These are phyloP conservation scores for Nepenthes mirabilis DNA, from an alignment of 148 eudicot genomes.

Conservation along the genomic window DNA sequence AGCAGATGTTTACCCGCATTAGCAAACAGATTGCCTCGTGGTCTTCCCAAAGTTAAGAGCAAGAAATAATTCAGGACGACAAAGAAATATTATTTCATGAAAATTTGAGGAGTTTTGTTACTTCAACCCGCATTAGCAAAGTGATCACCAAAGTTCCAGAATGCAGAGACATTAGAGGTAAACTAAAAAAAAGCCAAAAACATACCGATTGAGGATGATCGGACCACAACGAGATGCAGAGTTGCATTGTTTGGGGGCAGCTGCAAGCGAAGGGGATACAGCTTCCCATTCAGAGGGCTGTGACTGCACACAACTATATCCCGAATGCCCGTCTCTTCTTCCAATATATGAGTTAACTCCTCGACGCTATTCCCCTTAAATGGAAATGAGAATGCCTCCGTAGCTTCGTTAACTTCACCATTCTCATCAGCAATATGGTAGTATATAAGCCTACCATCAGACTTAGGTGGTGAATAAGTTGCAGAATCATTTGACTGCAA, in stretches of 20 bases:
- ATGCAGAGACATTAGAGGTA: too few species aligned
- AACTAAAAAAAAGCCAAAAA: neutral
- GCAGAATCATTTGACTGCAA: constrained; percentile 59
- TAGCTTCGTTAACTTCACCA: constrained; percentile 25
- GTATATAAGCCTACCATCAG: constrained; percentile 52
- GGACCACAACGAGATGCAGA: constrained; percentile 48
- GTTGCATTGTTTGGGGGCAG: constrained; percentile 52
- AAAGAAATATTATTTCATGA: too few species aligned
- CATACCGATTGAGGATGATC: constrained; percentile 35
- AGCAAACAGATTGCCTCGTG: too few species aligned
- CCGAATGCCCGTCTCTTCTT: constrained; percentile 40
- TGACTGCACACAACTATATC: constrained; percentile 40
- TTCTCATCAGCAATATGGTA: constrained; percentile 35
- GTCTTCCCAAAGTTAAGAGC: too few species aligned
- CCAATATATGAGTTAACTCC: constrained; percentile 37
- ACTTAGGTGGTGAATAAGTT: constrained; percentile 34
- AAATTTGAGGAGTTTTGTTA: too few species aligned
- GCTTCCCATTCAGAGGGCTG: constrained; percentile 54
- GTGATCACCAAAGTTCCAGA: too few species aligned
- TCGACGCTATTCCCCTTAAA: constrained; percentile 49
- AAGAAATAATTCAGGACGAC: too few species aligned
- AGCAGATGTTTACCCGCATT: too few species aligned
- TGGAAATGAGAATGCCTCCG: constrained; percentile 18
- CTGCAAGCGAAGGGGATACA: constrained; percentile 48
- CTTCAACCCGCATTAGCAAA: too few species aligned